These are phyloP conservation scores for Silybum marianum DNA, from an alignment of 129 eudicot genomes.

Conservation along the genomic window DNA sequence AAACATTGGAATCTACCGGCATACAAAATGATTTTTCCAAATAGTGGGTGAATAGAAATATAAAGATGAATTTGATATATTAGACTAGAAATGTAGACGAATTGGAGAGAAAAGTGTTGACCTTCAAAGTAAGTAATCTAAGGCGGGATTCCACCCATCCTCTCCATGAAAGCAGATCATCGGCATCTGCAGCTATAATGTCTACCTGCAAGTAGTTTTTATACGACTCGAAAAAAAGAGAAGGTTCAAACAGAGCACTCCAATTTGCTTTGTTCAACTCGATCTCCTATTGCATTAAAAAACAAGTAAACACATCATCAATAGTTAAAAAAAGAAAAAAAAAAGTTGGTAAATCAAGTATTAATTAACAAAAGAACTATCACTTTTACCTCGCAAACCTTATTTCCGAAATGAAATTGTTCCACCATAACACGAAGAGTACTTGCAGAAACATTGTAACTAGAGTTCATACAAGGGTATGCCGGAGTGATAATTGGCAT, in stretches of 20 bases:
- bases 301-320: constrained; percentile 19
- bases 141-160: constrained; percentile 57
- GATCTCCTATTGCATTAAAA: constrained; percentile 32
- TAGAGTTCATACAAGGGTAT: constrained; percentile 50
- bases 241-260: constrained; percentile 45
- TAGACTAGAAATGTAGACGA: constrained; percentile 11
- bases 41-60: not conserved
- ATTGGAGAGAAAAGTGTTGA: constrained; percentile 6
- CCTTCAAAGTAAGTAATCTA: constrained; percentile 40
- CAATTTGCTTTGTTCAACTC: constrained; percentile 45
- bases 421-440: constrained; percentile 48
- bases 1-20: not conserved
- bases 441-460: constrained; percentile 49
- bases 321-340: not conserved
- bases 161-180: constrained; percentile 44
- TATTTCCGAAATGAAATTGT: constrained; percentile 40
- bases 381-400: constrained; percentile 40
- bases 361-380: not conserved
- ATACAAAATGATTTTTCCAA: not conserved
- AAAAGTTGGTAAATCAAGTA: constrained; percentile 1
- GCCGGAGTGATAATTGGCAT: constrained; percentile 50
- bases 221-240: constrained; percentile 46
- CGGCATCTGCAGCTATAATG: constrained; percentile 40
- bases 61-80: not conserved
- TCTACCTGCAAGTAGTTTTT: constrained; percentile 49